Evolutionary conservation across 2,329 filamentous ascomycete genomes (phyloP), one percentile per base, ranked within the genome.

Genomic region (Cyphellophora attinorum): DNA sequence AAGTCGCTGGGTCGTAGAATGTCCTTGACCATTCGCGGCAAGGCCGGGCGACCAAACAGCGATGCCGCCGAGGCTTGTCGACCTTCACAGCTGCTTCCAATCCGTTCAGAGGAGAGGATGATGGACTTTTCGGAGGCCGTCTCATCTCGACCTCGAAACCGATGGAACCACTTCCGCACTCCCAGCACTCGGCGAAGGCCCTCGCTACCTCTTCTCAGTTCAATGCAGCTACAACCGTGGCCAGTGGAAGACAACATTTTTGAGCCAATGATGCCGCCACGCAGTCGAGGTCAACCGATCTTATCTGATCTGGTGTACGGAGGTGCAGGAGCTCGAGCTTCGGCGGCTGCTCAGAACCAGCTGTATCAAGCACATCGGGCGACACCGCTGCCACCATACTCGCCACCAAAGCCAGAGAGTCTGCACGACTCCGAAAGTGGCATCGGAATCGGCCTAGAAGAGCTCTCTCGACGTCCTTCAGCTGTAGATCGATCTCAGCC

Each of bases 271-370:
- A 45, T 42, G 19, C 38, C 48, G n/a, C 45, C 49, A 14, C 48
- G 50, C 10, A 48, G 35, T 34, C 51, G 51, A 38, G 42, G 58
- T 28, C 57, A 58, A 14, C 60, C 62, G 4, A 47, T 62, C 23
- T 43, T 64, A 19, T 56, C 61, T 1, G 51, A 60, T 38, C 51
- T 61, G 27, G 47, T 56, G n/a, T 56, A 47, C 19, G 54, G 57
- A 6, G 63, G 63, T 13, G 59, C 64, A 4, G 62, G 63, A 6
- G 64, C 64, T 11, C 56, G 64, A 35, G 64, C 63, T 17, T 61
- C 64, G 8, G 64, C 62, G 3, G 64, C 64, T n/a, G 63, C 62
- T n/a, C 62, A 66, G 45, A 67, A 67, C 44, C 62, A 67, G 31
- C 30, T 42, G 34, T 40, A 46, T 40, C 27, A 46, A 33, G 41